Evolutionary conservation across 148 eudicot species (phyloP).

Genomic region (Camellia japonica): DNA sequence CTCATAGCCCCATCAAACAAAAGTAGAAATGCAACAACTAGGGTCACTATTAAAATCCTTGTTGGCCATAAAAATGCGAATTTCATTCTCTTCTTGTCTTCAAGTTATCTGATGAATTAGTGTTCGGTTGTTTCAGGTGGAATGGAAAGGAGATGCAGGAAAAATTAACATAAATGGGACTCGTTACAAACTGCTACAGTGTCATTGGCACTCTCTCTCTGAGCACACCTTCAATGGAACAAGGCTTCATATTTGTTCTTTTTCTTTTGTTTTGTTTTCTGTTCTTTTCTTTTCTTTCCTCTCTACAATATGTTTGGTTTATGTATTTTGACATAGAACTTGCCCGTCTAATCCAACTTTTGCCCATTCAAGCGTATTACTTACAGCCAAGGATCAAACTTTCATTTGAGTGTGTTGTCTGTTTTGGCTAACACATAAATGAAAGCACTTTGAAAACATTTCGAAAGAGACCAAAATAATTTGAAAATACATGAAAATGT

Average conservation of each 20-base stretch:
- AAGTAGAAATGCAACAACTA: background rate
- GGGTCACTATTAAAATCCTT: background rate
- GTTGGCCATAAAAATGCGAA: background rate
- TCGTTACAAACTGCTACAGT: conserved; percentile 24
- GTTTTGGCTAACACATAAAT: no score
- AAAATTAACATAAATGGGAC: conserved; percentile 30
- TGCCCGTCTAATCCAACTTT: no score
- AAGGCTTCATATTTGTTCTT: conserved; percentile 15
- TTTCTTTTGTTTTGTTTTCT: no score
- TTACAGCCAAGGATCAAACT: no score
- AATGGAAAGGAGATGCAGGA: conserved; percentile 44
- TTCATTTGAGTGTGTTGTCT: no score
- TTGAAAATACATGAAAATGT: no score
- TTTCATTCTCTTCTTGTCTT: conserved; percentile 1
- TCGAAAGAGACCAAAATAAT: no score
- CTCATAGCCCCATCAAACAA: background rate
- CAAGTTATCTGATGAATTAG: background rate
- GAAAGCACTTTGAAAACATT: no score
- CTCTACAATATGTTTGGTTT: no score
- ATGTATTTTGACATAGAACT: no score
- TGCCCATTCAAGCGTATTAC: no score
- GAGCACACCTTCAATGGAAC: conserved; percentile 39
- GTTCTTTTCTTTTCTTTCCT: no score
- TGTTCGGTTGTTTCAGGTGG: conserved; percentile 20
- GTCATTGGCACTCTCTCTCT: conserved; percentile 45